Evolutionary conservation across 331 rosid genomes (phyloP).

Genomic region (Ulmus americana): DNA sequence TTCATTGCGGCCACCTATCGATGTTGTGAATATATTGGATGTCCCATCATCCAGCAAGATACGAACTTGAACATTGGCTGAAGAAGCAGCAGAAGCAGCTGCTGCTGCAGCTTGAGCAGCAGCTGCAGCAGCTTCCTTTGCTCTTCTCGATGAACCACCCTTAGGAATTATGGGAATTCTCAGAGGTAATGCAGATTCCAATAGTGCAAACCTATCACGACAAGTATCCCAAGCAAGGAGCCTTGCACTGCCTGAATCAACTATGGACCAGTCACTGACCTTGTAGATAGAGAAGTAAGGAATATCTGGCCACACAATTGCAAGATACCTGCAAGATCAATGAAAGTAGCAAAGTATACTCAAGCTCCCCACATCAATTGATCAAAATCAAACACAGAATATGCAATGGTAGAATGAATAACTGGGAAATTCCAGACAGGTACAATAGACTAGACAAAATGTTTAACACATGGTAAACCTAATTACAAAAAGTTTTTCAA

Average conservation of each 20-base stretch:
- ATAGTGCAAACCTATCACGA: constrained; percentile 90
- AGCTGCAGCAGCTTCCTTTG: constrained; percentile 92
- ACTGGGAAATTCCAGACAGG: background rate
- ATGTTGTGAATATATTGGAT: constrained; percentile 83
- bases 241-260: constrained; percentile 97
- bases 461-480: background rate
- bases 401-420: background rate
- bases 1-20: constrained; percentile 83
- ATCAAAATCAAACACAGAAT: background rate
- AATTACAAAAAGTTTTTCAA: background rate
- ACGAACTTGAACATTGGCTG: constrained; percentile 97
- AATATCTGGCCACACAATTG: constrained; percentile 95
- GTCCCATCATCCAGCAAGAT: constrained; percentile 96
- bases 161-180: constrained; percentile 76
- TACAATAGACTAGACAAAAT: background rate
- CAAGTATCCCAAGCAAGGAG: constrained; percentile 98
- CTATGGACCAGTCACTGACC: constrained; percentile 93
- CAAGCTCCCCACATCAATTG: background rate
- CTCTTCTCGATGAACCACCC: constrained; percentile 84
- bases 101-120: constrained; percentile 97
- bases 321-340: constrained; percentile 65
- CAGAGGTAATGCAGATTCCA: constrained; percentile 77
- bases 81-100: constrained; percentile 92
- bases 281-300: constrained; percentile 95
- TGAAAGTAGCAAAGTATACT: background rate